Evolutionary conservation across 352 stramenopile genomes (phyloP), one percentile per base, ranked within the genome.

Genomic region (Phytophthora cryptogea): DNA sequence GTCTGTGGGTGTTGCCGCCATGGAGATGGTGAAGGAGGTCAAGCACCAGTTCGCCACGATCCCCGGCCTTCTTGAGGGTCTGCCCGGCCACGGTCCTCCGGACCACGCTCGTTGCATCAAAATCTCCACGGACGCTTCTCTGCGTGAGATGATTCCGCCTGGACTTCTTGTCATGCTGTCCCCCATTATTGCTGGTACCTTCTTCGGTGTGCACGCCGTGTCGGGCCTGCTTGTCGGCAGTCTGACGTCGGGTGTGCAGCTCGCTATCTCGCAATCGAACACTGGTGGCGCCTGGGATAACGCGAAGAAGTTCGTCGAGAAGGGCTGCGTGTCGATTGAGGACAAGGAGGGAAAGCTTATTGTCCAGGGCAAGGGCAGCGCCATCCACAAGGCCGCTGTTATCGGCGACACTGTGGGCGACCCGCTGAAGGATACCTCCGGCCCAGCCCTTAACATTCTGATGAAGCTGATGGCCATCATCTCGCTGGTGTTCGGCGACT

Each of bases 401-500:
- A 94, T 97, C 47, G 97, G 97, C 68, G 97, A 99, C 83, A 99
- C 97, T 43, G 97, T 99, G 42, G 97, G 97, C 72, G 97, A 99
- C 88, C 97, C 97, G 63, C 89, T 99, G 66, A 99, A 99, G 88
- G 97, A 99, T 84, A 99, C 97, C 28, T 99, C 95, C n/a, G 97
- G 97, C 63, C 97, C 97, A 39, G 95, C 97, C 47, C 85, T 99
- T 46, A 99, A 99, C 86, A 99, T 99, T 84, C 78, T 99, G 51
- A 99, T 99, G 96, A 99, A 99, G 90, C 76, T 99, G 37, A 99
- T 99, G 96, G 97, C 97, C 59, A 98, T 99, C 59, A 96, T 99
- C 62, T 99, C 95, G 68, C 83, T 99, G 44, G 97, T 99, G 17
- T 99, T 99, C 71, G 97, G 97, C 37, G 95, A 99, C 72, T 99